Conservation (phyloP, 306 rosid species). For the Nissolia schottii region DNA sequence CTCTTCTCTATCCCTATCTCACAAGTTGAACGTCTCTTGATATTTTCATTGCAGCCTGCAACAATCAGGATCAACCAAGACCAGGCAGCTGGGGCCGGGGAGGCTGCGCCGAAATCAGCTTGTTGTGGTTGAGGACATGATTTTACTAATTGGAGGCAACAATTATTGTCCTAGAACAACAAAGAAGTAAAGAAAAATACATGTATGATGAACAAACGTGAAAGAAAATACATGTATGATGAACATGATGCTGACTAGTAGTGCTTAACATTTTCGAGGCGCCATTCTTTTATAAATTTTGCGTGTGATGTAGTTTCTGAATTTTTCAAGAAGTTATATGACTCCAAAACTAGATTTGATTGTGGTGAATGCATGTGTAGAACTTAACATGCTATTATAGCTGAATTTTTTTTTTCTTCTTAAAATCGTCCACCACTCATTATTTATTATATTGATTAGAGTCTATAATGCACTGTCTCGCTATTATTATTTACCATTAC, state of each 20-base stretch:
- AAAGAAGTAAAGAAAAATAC: constrained; percentile 35
- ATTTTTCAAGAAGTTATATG: constrained; percentile 30
- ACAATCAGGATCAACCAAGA: constrained; percentile 77
- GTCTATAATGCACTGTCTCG: no score
- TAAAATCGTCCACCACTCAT: no score
- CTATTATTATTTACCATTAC: no score
- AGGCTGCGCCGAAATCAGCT: constrained; percentile 65
- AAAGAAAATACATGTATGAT: constrained; percentile 40
- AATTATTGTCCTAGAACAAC: constrained; percentile 15
- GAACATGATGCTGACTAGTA: constrained; percentile 34
- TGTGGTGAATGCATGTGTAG: constrained; percentile 30
- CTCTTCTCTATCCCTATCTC: not conserved
- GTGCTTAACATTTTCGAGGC: constrained; percentile 42
- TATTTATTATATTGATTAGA: no score
- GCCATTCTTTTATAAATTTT: constrained; percentile 55
- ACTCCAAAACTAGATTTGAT: constrained; percentile 29
- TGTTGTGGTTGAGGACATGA: constrained; percentile 65
- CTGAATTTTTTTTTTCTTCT: no score
- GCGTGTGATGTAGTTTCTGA: constrained; percentile 50
- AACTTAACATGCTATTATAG: no score
- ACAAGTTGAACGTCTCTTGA: not conserved
- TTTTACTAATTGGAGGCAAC: constrained; percentile 23
- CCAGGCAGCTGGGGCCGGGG: constrained; percentile 52
- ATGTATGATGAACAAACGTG: constrained; percentile 44
- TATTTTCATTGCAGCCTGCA: constrained; percentile 52